Conservation (phyloP, 305 asterid genomes). For the Rubia tinctorum region DNA sequence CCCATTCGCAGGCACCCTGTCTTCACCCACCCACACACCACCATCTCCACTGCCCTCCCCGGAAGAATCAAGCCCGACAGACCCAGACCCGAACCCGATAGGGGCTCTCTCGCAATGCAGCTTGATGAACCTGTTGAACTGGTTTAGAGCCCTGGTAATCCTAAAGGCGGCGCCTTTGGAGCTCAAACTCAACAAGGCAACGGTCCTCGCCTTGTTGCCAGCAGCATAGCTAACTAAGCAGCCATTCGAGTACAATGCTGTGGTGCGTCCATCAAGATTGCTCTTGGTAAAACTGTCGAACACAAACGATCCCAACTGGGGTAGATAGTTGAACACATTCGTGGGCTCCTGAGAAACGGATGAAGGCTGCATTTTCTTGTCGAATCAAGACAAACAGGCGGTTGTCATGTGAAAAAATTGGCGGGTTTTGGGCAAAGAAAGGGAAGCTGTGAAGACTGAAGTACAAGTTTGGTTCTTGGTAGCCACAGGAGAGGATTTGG, state of each 20-base stretch:
- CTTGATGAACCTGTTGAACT: constrained; percentile 64
- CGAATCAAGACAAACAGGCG: constrained; percentile 15
- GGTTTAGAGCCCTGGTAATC: constrained; percentile 46
- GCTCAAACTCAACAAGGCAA: constrained; percentile 62
- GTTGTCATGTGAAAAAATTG: constrained; percentile 5
- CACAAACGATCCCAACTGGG: constrained; percentile 48
- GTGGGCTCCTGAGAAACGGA: constrained; percentile 65
- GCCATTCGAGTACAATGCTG: constrained; percentile 45
- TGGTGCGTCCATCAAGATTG: constrained; percentile 21
- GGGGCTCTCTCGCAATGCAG: constrained; percentile 81
- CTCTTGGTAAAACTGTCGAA: constrained; percentile 38
- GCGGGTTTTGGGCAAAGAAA: constrained; percentile 6
- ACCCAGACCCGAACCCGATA: constrained; percentile 76
- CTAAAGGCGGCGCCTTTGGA: constrained; percentile 52
- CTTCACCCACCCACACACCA: constrained; percentile 55
- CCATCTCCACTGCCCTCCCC: constrained; percentile 53
- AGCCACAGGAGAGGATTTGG: constrained; percentile 60
- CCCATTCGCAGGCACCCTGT: constrained; percentile 38
- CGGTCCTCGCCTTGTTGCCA: constrained; percentile 42
- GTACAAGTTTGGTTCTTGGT: neutral
- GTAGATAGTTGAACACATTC: constrained; percentile 42
- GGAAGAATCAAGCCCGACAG: constrained; percentile 40
- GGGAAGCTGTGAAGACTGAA: constrained; percentile 1
- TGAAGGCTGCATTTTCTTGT: constrained; percentile 59
- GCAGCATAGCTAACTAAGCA: constrained; percentile 11